Base-by-base conservation (phyloP, 441 rosid species). In the Populus trichocarpa region DNA sequence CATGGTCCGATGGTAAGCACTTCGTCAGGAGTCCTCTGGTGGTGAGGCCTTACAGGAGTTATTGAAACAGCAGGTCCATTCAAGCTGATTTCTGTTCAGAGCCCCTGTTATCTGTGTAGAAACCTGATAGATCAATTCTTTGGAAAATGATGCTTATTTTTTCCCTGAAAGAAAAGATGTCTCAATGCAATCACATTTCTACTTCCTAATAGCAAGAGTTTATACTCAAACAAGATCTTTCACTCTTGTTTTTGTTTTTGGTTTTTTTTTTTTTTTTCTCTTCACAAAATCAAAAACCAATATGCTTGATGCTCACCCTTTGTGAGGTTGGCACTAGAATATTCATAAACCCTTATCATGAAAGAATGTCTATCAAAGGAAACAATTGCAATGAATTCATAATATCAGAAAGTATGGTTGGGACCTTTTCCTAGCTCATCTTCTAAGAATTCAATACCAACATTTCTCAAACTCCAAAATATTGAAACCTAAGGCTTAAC, bases 1-100 rank as follows among this genome's bases (percentile, higher is more conserved):
- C 79, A 35, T 92, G 99, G 98, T 87, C 77, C 5, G 91, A 90
- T 84, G 83, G 88, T 0, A 78, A 77, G 67, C 96, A 92, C 23
- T 71, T 69, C 61, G 97, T 93, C 8, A 89, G 80, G 75, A 92
- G 90, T 75, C 94, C 94, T 2, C 79, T 95, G 79, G 78, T 90
- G 20, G 79, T 80, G 28, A 78, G 25, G 63, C 67, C 33, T 7
- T 9, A 14, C 11, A 42, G 32, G 32, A 6, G 11, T 35, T 2
- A 13, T 16, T 6, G 57, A 26, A 11, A 12, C 9, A 28, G 9
- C n/a, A 5, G 38, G 67, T 28, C 67, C 40, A 8, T 46, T 46
- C 10, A 70, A 30, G 38, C 3, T 67, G 36, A 28, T 69, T 33
- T 69, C 23, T 69, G 26, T 7, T 5, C 40, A 25, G 8, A 16